Conservation (phyloP, 2,329 filamentous ascomycete genomes). For the Microcyclospora pomicola region DNA sequence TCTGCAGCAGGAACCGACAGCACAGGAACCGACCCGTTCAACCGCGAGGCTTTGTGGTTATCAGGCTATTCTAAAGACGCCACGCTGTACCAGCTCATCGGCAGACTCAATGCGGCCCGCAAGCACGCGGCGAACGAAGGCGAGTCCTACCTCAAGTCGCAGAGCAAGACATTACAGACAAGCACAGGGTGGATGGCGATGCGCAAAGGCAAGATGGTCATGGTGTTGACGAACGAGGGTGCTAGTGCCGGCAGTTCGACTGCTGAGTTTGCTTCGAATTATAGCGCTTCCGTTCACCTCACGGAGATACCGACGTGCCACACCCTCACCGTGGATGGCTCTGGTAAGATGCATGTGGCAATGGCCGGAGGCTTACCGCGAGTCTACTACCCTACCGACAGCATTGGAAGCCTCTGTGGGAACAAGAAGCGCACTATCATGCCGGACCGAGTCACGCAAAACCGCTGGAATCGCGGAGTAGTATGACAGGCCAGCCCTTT, state of each 20-base stretch:
- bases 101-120: constrained; percentile 38
- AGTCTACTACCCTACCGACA: constrained; percentile 23
- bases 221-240: constrained; percentile 22
- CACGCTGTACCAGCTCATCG: constrained; percentile 29
- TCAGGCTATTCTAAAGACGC: constrained; percentile 27
- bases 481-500: no score
- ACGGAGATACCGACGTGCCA: constrained; percentile 27
- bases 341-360: constrained; percentile 20
- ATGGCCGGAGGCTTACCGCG: constrained; percentile 24
- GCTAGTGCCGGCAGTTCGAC: constrained; percentile 13
- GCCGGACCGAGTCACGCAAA: no score
- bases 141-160: constrained; percentile 27
- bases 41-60: constrained; percentile 30
- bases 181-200: constrained; percentile 32
- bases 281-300: constrained; percentile 16
- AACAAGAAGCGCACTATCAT: no score
- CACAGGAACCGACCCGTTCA: constrained; percentile 20
- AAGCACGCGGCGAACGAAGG: constrained; percentile 29
- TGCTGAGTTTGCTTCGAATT: constrained; percentile 17
- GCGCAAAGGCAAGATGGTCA: constrained; percentile 34
- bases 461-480: no score
- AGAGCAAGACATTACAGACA: constrained; percentile 27
- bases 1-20: constrained; percentile 18
- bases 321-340: constrained; percentile 13
- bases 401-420: background rate